These are phyloP conservation scores for Candida peoriensis DNA, from an alignment of 805 yeast species.

Conservation along the genomic window DNA sequence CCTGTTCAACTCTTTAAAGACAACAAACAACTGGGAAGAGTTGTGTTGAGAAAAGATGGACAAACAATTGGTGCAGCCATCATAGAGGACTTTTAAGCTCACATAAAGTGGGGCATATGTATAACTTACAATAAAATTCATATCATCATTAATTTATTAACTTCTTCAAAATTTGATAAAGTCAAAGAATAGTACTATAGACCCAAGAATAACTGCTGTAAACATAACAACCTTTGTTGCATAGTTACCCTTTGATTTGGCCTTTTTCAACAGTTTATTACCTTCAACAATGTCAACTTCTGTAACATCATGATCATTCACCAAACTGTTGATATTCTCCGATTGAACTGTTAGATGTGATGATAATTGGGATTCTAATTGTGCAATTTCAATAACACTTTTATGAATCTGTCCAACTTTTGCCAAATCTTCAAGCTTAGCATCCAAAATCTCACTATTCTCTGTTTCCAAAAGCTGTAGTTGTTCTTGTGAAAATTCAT, in stretches of 20 bases:
- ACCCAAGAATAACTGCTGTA: slow-evolving; percentile 50
- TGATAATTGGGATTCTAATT: slow-evolving; percentile 68
- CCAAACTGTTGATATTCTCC: slow-evolving; percentile 56
- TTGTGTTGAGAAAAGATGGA: slow-evolving; percentile 99
- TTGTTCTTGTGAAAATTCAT: slow-evolving; percentile 41
- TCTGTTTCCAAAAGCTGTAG: slow-evolving; percentile 53
- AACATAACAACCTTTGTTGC: slow-evolving; percentile 54
- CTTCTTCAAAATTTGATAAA: slow-evolving; percentile 31
- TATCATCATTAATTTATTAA: neutral
- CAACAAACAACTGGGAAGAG: slow-evolving; percentile 97
- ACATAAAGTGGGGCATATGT: neutral
- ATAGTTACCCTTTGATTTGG: slow-evolving; percentile 59
- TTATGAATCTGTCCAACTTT: slow-evolving; percentile 56
- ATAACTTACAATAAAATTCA: neutral
- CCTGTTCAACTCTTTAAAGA: slow-evolving; percentile 93
- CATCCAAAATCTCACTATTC: slow-evolving; percentile 47
- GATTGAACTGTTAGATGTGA: slow-evolving; percentile 70
- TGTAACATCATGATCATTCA: slow-evolving; percentile 64
- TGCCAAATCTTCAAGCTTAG: slow-evolving; percentile 55
- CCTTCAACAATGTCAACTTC: slow-evolving; percentile 64
- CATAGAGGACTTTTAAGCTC: slow-evolving; percentile 50
- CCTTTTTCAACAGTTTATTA: slow-evolving; percentile 62
- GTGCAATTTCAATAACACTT: slow-evolving; percentile 67
- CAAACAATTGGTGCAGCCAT: slow-evolving; percentile 99
- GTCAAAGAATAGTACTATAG: slow-evolving; percentile 52